Evolutionary conservation across 306 rosid species (phyloP), one percentile per base, ranked within the genome.

Genomic region (Coriaria nepalensis): DNA sequence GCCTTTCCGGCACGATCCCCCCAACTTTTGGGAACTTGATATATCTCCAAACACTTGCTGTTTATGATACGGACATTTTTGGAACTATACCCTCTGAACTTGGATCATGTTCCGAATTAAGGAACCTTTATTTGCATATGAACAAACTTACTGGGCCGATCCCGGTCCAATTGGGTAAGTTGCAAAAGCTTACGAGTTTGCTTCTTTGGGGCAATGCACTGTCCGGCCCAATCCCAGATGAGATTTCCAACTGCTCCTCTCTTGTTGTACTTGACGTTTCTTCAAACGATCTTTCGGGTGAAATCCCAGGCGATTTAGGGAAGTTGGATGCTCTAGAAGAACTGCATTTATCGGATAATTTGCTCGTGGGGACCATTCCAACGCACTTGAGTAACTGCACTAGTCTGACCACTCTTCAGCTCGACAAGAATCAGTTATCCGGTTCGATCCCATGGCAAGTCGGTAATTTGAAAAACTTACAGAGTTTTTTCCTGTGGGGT

Each of bases 331-430:
- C 66, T 59, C 79, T 88, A 6, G 93, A 84, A 53, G 87, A 84
- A 77, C 92, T 90, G 68, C 95, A 84, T 73, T 64, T 90, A n/a
- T 90, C 95, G 0, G 95, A 84, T 55, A 90, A 90, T 60, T 71
- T 73, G 9, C 76, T 90, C 8, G 56, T 64, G 0, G 90, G 95
- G 11, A 38, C 57, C 42, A 74, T 84, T 40, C 95, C 93, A 5
- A 66, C 76, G 78, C 81, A 80, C 71, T 63, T 90, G 50, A 71
- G 90, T 59, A 84, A 84, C 79, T 79, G 93, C 42, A 73, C 92
- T 0, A 82, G 86, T 63, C 90, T 84, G 9, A 76, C 92, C 5
- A 78, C 78, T 13, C 70, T 84, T 67, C 95, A 90, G 78, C 83
- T 90, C 49, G 95, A 90, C 40, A 84, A 90, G 67, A 90, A 90